Base-by-base conservation (phyloP, 108 stramenopile species). In the Pseudonitzschia multistriata region DNA sequence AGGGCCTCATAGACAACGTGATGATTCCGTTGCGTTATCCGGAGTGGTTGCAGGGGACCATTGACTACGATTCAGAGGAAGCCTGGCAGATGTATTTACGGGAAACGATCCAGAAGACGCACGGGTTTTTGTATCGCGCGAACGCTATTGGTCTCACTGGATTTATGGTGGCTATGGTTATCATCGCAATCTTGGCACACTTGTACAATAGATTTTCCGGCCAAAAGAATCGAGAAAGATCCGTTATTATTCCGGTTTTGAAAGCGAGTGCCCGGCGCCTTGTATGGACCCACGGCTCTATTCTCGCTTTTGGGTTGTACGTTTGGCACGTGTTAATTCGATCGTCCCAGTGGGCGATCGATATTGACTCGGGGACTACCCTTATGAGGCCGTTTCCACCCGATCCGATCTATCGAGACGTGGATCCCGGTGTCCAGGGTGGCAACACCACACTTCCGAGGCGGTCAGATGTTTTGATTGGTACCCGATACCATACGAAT, bases 381-480 rank as follows among this genome's bases (percentile, higher is more conserved):
- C 56, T 78, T 25, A 78, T 75, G 79, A 67, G 79, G 21, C 79
- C 79, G 15, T 81, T 81, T 64, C 77, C 79, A 17, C 45, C 73
- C 0, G 62, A 28, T 8, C 60, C 59, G 30, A 31, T 27, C 14
- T 59, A 15, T 1, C 19, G n/a, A 13, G 61, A 52, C 25, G 64
- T 49, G 19, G 70, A 71, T 61, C 54, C 61, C 8, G 31, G 61
- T 13, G 65, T 68, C 14, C 33, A 33, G 4, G 53, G 28, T 2
- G 73, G 76, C 6, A 76, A 64, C 0, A 74, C 81, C 11, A 87
- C 85, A 5, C 28, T 82, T 49, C 82, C 83, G 15, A 27, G 49
- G 49, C 64, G 74, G 27, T 33, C 21, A 13, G 85, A 87, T 74
- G 78, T 87, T 0, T 53, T 87, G 45, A 25, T 87, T 21, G 85